Evolutionary conservation across 164 flowering plant genomes (phyloP).

Genomic region (Dillenia turbinata): DNA sequence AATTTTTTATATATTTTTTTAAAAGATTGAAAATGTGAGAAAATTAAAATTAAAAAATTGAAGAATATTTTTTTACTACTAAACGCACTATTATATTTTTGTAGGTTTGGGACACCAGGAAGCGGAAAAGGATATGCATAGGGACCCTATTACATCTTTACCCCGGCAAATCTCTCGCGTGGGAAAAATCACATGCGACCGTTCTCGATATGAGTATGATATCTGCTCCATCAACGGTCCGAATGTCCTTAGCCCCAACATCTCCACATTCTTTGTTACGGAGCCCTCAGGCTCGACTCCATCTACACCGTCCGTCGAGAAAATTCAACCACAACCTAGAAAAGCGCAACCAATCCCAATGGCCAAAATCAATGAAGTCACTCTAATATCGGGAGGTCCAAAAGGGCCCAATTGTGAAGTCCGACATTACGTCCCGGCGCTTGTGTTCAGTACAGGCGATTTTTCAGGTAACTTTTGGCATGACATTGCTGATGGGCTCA

Average conservation of each 20-base stretch:
- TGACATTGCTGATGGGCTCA: constrained; percentile 15
- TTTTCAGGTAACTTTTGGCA: constrained; percentile 15
- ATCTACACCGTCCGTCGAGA: not conserved
- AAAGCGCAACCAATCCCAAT: not conserved
- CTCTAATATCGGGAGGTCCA: constrained; percentile 1
- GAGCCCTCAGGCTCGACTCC: not conserved
- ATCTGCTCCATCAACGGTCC: constrained; percentile 1
- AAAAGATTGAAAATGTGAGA: too few relatives aligned
- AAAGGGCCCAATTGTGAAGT: not conserved
- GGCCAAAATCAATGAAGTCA: not conserved
- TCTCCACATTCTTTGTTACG: not conserved
- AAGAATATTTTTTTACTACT: too few relatives aligned
- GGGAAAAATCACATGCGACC: constrained; percentile 2
- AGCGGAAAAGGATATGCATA: too few relatives aligned
- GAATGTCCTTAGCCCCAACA: not conserved
- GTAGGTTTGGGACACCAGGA: too few relatives aligned
- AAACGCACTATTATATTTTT: too few relatives aligned
- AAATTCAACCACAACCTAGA: constrained; percentile 6
- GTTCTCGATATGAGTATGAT: not conserved
- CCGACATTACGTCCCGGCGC: constrained; percentile 4
- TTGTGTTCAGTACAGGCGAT: constrained; percentile 14
- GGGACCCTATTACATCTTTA: too few relatives aligned
- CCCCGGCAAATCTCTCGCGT: too few relatives aligned
- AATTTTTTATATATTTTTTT: too few relatives aligned
- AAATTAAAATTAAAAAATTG: too few relatives aligned